A percentile compares a stretch with the other conserved stretches of the same genome.
Conservation (phyloP, 116 monocot species). For the Phalaenopsis hybrid region DNA sequence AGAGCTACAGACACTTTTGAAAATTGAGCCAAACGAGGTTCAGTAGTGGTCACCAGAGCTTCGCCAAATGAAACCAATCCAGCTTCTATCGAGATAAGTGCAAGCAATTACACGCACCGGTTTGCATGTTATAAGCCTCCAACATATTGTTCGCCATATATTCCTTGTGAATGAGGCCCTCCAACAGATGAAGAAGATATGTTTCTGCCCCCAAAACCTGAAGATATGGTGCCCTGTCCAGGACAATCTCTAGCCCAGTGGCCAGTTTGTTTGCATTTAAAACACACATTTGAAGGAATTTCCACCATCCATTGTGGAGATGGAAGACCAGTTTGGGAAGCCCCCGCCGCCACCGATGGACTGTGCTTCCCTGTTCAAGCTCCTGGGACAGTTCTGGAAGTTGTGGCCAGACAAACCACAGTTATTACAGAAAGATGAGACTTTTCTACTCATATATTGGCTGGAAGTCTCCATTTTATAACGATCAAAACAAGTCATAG, state of each 20-base stretch:
- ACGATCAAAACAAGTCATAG: neutral
- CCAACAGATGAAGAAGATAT: neutral
- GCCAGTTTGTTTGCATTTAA: constrained; percentile 42
- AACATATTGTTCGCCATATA: neutral
- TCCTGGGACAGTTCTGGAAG: constrained; percentile 24
- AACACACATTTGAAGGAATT: constrained; percentile 25
- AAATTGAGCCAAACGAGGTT: too few species aligned
- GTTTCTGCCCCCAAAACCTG: constrained; percentile 8
- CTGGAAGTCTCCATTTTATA: constrained; percentile 13
- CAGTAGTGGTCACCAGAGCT: too few species aligned
- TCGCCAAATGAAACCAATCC: too few species aligned
- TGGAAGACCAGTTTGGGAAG: constrained; percentile 11
- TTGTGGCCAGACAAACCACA: constrained; percentile 32
- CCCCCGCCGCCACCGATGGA: constrained; percentile 13
- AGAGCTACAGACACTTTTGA: too few species aligned
- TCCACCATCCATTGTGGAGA: neutral
- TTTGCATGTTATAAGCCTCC: neutral
- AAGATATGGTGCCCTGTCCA: constrained; percentile 3
- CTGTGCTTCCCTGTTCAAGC: constrained; percentile 22
- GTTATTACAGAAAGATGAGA: constrained; percentile 18
- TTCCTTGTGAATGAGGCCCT: neutral
- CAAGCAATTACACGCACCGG: too few species aligned
- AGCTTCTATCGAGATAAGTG: too few species aligned
- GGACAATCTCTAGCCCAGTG: constrained; percentile 54
- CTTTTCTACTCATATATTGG: constrained; percentile 22